phyloP scores from a whole-genome alignment of 2,329 filamentous ascomycete species.

The Simplicillium aogashimaense region DNA sequence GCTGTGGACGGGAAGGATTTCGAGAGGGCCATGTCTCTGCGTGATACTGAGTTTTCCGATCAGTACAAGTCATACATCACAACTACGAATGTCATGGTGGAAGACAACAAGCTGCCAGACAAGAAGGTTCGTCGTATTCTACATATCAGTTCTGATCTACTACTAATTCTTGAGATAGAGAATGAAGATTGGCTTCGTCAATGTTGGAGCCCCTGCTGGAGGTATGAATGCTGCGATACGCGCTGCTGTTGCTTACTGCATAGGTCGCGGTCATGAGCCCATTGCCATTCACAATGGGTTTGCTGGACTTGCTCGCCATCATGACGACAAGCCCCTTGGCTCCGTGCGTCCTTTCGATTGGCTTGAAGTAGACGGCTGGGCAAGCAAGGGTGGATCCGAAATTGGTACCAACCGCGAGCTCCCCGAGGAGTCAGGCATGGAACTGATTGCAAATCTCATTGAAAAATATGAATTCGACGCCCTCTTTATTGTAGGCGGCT shows the following conservation, averaged over 20 bases:
- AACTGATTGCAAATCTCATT: constrained; percentile 72
- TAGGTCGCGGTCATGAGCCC: constrained; percentile 84
- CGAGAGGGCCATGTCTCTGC: constrained; percentile 72
- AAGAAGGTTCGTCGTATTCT: constrained; percentile 49
- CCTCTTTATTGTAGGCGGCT: constrained; percentile 86
- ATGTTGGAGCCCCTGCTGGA: constrained; percentile 90
- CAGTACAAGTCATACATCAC: constrained; percentile 86
- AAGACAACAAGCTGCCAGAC: constrained; percentile 54
- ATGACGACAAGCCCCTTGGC: constrained; percentile 70
- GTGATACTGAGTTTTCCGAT: constrained; percentile 89
- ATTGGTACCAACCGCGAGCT: constrained; percentile 96
- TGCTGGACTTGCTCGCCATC: constrained; percentile 83
- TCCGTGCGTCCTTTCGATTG: constrained; percentile 80
- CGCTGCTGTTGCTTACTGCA: constrained; percentile 85
- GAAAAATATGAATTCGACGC: constrained; percentile 82
- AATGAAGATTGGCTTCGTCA: constrained; percentile 92
- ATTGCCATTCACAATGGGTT: constrained; percentile 95
- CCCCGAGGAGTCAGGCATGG: constrained; percentile 75
- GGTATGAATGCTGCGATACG: constrained; percentile 97
- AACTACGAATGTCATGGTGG: constrained; percentile 74
- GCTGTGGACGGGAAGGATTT: constrained; percentile 83
- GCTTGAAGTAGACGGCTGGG: constrained; percentile 93
- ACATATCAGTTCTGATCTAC: background rate
- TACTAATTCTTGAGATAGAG: constrained; percentile 41
- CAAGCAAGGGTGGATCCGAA: constrained; percentile 91